Evolutionary conservation across 441 rosid species (phyloP).

Genomic region (Biscutella laevigata): DNA sequence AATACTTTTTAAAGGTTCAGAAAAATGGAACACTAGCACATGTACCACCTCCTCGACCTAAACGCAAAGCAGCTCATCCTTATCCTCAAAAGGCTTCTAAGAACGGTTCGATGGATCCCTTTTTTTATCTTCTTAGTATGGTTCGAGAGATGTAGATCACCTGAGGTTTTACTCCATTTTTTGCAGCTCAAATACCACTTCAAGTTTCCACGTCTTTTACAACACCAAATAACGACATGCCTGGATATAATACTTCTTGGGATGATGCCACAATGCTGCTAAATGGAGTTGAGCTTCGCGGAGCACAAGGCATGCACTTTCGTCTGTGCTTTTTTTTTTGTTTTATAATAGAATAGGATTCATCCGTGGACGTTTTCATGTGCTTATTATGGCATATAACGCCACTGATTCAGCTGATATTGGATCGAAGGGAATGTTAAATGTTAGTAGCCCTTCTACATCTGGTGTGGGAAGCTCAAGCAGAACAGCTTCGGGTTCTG

Average conservation of each 20-base stretch:
- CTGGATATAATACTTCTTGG: slow-evolving; percentile 52
- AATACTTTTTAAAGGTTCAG: slow-evolving; percentile 66
- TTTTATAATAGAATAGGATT: slow-evolving; percentile 25
- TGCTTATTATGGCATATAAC: slow-evolving; percentile 55
- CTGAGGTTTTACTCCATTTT: slow-evolving; percentile 13
- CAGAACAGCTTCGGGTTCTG: slow-evolving; percentile 33
- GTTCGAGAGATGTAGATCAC: neutral
- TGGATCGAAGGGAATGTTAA: slow-evolving; percentile 58
- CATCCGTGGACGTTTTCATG: slow-evolving; percentile 35
- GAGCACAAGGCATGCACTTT: slow-evolving; percentile 50
- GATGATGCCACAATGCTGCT: slow-evolving; percentile 50
- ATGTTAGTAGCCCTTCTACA: slow-evolving; percentile 35
- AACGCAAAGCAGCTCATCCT: slow-evolving; percentile 69
- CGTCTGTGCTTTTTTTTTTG: neutral
- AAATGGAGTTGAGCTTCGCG: slow-evolving; percentile 4
- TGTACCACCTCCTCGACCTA: slow-evolving; percentile 76
- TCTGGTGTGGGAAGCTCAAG: slow-evolving; percentile 38
- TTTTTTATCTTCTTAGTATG: too few species aligned
- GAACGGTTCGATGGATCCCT: slow-evolving; percentile 44
- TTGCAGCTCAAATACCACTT: slow-evolving; percentile 48
- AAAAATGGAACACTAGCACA: slow-evolving; percentile 60
- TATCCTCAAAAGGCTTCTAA: slow-evolving; percentile 67
- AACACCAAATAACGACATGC: slow-evolving; percentile 29
- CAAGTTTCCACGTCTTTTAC: slow-evolving; percentile 47
- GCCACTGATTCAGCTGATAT: slow-evolving; percentile 88